Evolutionary conservation across 345 rosid genomes (phyloP), one percentile per base, ranked within the genome.

Genomic region (Odontarrhena argentea): DNA sequence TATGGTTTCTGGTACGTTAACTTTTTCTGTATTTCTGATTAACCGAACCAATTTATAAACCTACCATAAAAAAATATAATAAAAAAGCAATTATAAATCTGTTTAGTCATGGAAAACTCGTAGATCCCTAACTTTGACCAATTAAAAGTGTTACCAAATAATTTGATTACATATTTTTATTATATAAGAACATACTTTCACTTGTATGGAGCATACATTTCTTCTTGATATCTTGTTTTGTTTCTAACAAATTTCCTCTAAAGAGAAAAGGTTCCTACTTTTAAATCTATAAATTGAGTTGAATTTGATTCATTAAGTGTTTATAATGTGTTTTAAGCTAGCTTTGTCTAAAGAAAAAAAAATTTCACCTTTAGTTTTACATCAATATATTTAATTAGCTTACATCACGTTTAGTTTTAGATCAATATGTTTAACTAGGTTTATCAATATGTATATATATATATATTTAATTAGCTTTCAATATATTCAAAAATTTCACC

Each of bases 81-180:
- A n/a, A 8, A 53, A 53, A 45, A 15, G 25, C 13, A 44, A 43
- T 24, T 13, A 32, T 7, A 42, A 51, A 43, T 9, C n/a, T 55
- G 26, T 8, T 62, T 4, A 46, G 14, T 28, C 28, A 55, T 47
- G 55, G 12, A 38, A 26, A 36, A 44, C 42, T 34, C 22, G 25
- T 30, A 36, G 58, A 40, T 6, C 32, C 28, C 35, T 2, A 71
- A 63, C 51, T 71, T 71, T 71, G 75, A 71, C 76, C 37, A 45
- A 7, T 3, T 71, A 38, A 48, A 25, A 28, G 9, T 24, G 44
- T 48, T 55, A 9, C 59, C 46, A 71, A 63, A 22, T 22, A 18
- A 28, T 38, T 32, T 32, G 4, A 25, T 5, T 55, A 28, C 10
- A 6, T 28, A 10, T 7, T 1, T 55, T 38, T 63, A 22, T 4